These are phyloP conservation scores for Xerocomus potaroensis DNA, from an alignment of 768 basidiomycete genomes.

Conservation along the genomic window DNA sequence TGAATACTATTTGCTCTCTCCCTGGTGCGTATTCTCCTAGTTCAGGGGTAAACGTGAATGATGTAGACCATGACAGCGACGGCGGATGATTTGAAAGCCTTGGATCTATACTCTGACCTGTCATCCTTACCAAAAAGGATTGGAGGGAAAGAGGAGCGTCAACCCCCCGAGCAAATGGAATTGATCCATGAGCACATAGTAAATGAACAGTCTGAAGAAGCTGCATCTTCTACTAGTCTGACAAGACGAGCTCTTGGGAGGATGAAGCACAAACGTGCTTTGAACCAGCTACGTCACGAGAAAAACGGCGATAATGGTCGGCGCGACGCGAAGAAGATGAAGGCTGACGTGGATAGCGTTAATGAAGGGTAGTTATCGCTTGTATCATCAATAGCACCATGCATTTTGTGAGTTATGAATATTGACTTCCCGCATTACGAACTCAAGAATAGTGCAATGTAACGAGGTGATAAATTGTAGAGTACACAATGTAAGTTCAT, in stretches of 20 bases:
- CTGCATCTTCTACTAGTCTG: slow-evolving; percentile 17
- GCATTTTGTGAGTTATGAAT: no score
- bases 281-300: slow-evolving; percentile 27
- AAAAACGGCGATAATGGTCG: slow-evolving; percentile 1
- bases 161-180: slow-evolving; percentile 28
- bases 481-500: no score
- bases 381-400: no score
- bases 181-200: slow-evolving; percentile 4
- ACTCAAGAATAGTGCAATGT: no score
- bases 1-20: slow-evolving; percentile 44
- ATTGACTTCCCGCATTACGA: no score
- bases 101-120: slow-evolving; percentile 61
- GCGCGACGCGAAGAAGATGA: slow-evolving; percentile 18
- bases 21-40: slow-evolving; percentile 37
- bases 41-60: neutral
- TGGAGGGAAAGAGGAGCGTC: slow-evolving; percentile 42
- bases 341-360: slow-evolving; percentile 6
- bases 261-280: slow-evolving; percentile 48
- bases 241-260: slow-evolving; percentile 47
- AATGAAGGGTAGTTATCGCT: no score
- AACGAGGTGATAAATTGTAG: no score
- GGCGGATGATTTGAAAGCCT: slow-evolving; percentile 41
- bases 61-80: slow-evolving; percentile 37
- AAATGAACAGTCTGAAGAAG: slow-evolving; percentile 11
- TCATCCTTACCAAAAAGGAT: slow-evolving; percentile 56